Base-by-base conservation (phyloP, 768 basidiomycete species). In the Boletus rubropictus region DNA sequence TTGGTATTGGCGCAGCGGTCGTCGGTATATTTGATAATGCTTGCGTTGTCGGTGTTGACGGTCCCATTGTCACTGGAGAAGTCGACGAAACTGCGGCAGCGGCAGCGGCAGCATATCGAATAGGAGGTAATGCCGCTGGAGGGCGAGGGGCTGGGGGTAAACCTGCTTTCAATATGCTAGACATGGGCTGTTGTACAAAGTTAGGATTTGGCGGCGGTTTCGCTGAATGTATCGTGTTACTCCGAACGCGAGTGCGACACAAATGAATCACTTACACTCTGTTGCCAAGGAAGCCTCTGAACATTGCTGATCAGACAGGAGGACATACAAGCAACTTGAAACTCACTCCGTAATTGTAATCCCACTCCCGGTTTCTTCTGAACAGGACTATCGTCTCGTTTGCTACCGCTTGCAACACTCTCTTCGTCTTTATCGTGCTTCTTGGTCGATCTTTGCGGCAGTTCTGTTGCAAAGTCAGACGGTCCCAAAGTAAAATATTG, bases 101-200 rank as follows among this genome's bases (percentile, higher is more conserved):
- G 3, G 92, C 94, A 0, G 91, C 92, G n/a, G 90, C 81, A 27
- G 95, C 86, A 63, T 96, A 96, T 41, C 87, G 77, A 61, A 94
- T 88, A 11, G 91, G 86, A 36, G 90, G 86, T 47, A 89, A 65
- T 18, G 75, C 64, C 27, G 73, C 74, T 54, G 78, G 63, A 27
- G 61, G 76, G 44, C 74, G 79, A 49, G 74, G 76, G 45, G 78
- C 72, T 54, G 79, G 64, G 18, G 77, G 78, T n/a, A 89, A 65
- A 18, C 81, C 79, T 28, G 80, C 78, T 66, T 92, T 92, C 54
- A 93, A 69, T 55, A 92, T 86, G 49, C 74, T 76, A 25, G 80
- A 67, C 77, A 80, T 81, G 1, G 90, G 86, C 57, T 89, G 87
- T 49, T 86, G 82, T 2, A 79, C 73, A 66, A 92, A 89, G 60